Evolutionary conservation across 2,329 filamentous ascomycete genomes (phyloP), one percentile per base, ranked within the genome.

Genomic region (Aspergillus tubingensis): DNA sequence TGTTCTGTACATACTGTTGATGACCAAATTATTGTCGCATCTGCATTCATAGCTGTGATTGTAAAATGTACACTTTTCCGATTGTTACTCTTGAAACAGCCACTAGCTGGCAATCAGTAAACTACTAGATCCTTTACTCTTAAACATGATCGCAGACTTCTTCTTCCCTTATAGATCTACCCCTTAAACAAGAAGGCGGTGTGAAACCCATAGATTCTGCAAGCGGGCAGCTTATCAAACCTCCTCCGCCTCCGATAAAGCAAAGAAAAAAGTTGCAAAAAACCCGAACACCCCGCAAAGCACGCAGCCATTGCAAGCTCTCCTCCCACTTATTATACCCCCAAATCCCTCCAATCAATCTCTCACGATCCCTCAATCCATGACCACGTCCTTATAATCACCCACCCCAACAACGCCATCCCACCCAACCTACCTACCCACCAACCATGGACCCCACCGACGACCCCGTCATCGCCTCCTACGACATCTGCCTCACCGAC

Each of bases 401-500:
- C 7, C 25, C 30, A 27, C 15, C 51, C 54, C 43, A 52, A 54
- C 25, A 8, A 27, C 25, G 25, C 25, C 25, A 2, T 8, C 7
- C 25, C 25, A 27, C 25, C 25, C 25, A 27, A 27, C 25, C 7
- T 27, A 27, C 25, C 23, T 25, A 25, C 27, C 44, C 21, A 11
- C 5, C 51, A 44, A 11, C 25, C 36, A 38, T 25, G 36, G 53
- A 52, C 21, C 17, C 19, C 41, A 44, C 55, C 48, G 6, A 23
- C 49, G 90, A 93, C 71, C 90, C 90, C 57, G 83, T 93, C 65
- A 83, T 89, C 56, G 84, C 87, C 44, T 87, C 85, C 63, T 98
- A 96, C 84, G 86, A 91, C 72, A 87, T 98, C 76, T 94, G 89
- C 79, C 87, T 96, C 72, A 96, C 93, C 68, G 89, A 91, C 21